phyloP scores from a whole-genome alignment of 441 rosid species.

The Erysimum cheiri region DNA sequence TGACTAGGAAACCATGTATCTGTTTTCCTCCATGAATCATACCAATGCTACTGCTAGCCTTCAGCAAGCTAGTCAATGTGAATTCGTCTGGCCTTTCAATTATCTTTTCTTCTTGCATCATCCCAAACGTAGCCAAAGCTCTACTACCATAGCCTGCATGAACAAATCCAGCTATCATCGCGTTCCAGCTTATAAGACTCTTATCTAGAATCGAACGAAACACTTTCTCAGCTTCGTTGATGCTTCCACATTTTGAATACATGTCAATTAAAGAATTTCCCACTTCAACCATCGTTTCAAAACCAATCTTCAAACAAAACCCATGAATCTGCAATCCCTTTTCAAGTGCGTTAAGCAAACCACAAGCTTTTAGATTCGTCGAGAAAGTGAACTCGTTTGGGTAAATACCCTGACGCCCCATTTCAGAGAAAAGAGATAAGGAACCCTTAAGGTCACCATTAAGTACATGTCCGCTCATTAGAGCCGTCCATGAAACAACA shows the following conservation, averaged over 20 bases:
- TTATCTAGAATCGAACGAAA: conserved; percentile 53
- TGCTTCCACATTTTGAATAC: conserved; percentile 77
- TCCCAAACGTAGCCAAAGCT: conserved; percentile 62
- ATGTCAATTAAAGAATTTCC: conserved; percentile 76
- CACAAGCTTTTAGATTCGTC: conserved; percentile 69
- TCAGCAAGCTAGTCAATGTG: conserved; percentile 72
- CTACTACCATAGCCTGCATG: conserved; percentile 57
- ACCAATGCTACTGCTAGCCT: conserved; percentile 66
- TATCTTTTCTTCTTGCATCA: conserved; percentile 50
- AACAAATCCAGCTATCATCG: conserved; percentile 69
- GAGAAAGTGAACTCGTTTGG: conserved; percentile 89
- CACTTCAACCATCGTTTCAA: conserved; percentile 62
- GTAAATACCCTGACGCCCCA: conserved; percentile 52
- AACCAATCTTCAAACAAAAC: conserved; percentile 60
- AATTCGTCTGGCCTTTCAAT: conserved; percentile 63
- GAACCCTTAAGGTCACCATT: conserved; percentile 53
- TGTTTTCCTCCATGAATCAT: conserved; percentile 59
- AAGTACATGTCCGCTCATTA: conserved; percentile 69
- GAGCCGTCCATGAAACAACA: conserved; percentile 91
- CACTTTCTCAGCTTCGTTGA: conserved; percentile 60
- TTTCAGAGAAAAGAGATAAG: conserved; percentile 50
- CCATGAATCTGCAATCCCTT: conserved; percentile 73
- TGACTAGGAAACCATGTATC: conserved; percentile 67
- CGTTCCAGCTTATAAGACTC: conserved; percentile 76
- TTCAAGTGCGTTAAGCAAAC: conserved; percentile 50